Evolutionary conservation across 495 filamentous ascomycete genomes (phyloP).

Genomic region (Tuber melanosporum): DNA sequence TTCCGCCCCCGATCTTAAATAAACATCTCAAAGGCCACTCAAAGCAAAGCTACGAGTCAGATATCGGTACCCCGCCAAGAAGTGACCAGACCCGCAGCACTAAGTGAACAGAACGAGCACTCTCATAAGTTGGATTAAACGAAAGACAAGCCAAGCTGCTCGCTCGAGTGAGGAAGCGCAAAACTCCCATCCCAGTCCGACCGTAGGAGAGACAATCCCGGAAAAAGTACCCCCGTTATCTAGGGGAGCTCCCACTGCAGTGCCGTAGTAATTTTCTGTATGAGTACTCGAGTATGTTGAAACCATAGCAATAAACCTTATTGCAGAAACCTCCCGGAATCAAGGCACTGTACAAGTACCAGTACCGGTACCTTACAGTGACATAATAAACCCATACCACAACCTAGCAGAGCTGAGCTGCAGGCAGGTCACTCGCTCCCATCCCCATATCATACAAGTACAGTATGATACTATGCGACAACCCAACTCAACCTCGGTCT

Average conservation of each 20-base stretch:
- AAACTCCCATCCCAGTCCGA: background rate
- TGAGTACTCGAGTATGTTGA: background rate
- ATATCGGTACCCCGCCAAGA: constrained; percentile 26
- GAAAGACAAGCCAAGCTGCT: background rate
- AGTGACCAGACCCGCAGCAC: background rate
- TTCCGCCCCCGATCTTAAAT: constrained; percentile 25
- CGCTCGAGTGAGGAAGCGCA: background rate
- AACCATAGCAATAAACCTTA: background rate
- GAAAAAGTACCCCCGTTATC: background rate
- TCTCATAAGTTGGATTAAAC: constrained; percentile 1
- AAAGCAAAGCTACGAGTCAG: constrained; percentile 18
- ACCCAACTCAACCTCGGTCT: background rate
- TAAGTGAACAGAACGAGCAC: background rate
- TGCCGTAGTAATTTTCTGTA: background rate
- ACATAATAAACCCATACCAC: background rate
- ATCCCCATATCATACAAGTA: background rate
- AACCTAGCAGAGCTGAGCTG: background rate
- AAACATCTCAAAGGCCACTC: constrained; percentile 27
- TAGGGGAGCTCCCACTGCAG: background rate
- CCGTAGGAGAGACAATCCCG: background rate
- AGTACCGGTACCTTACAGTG: background rate
- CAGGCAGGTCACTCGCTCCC: background rate
- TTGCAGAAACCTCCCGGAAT: background rate
- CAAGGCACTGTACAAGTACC: background rate
- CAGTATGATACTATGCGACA: background rate